Percentiles rank a stretch among this genome's conserved stretches.
Conservation (phyloP, 208 protist species). For the Crithidia expoeki region DNA sequence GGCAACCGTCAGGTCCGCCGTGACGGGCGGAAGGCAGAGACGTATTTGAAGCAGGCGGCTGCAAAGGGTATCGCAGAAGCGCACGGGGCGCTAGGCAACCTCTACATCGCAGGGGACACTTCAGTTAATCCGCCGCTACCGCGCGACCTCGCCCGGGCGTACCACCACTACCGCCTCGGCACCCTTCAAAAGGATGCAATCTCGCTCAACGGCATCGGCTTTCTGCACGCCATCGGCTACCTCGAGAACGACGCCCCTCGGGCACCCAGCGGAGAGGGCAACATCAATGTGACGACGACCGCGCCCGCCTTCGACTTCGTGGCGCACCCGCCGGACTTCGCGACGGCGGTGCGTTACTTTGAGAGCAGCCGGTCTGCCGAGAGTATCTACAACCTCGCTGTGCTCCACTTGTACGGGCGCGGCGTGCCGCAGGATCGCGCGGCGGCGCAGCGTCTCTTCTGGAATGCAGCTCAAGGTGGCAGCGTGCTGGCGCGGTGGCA, state of each 20-base stretch:
- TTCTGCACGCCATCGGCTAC: slow-evolving; percentile 80
- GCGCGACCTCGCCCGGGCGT: slow-evolving; percentile 56
- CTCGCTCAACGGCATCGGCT: slow-evolving; percentile 84
- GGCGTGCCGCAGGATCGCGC: slow-evolving; percentile 43
- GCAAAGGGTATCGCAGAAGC: slow-evolving; percentile 40
- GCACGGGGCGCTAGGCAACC: slow-evolving; percentile 63
- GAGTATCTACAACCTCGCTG: slow-evolving; percentile 82
- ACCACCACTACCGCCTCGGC: slow-evolving; percentile 69
- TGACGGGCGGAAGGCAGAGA: slow-evolving; percentile 43
- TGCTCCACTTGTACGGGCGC: slow-evolving; percentile 71
- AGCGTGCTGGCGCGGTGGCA: slow-evolving; percentile 77
- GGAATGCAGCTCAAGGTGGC: slow-evolving; percentile 40
- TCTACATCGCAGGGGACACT: slow-evolving; percentile 66
- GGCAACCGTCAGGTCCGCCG: slow-evolving; percentile 52
- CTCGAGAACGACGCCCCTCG: slow-evolving; percentile 32
- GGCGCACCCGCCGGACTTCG: slow-evolving; percentile 49
- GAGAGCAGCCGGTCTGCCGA: slow-evolving; percentile 32
- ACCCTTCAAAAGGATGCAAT: slow-evolving; percentile 42
- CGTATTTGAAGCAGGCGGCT: slow-evolving; percentile 52
- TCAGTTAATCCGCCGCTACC: slow-evolving; percentile 39
- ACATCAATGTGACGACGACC: not conserved
- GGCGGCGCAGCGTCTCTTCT: slow-evolving; percentile 49
- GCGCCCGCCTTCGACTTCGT: not conserved
- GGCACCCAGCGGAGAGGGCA: not conserved
- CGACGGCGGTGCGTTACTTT: slow-evolving; percentile 60